Conservation (phyloP, 805 yeast species). For the Clavispora asparagi region DNA sequence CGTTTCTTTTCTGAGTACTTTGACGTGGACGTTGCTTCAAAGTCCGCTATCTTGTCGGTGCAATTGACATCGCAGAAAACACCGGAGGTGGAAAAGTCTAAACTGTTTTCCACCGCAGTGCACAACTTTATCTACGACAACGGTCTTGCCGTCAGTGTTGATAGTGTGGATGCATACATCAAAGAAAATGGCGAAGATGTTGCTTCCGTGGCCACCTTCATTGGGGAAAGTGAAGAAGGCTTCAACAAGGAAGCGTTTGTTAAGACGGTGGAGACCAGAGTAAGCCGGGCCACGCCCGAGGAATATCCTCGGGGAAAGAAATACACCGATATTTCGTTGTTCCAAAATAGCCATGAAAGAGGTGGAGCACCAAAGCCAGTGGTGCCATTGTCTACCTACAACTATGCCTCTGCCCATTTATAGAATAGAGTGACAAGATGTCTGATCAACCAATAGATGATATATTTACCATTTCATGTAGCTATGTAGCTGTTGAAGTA, state of each 20-base stretch:
- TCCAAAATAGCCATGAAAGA: constrained; percentile 49
- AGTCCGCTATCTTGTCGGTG: constrained; percentile 19
- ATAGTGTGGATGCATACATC: constrained; percentile 15
- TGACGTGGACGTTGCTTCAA: constrained; percentile 9
- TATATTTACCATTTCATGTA: no score
- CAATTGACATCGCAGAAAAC: constrained; percentile 49
- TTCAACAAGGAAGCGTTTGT: constrained; percentile 6
- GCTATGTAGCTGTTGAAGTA: no score
- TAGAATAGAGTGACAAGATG: neutral
- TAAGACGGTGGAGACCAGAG: constrained; percentile 13
- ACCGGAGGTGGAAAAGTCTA: constrained; percentile 14
- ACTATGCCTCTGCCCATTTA: constrained; percentile 9
- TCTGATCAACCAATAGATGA: no score
- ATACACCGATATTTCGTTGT: constrained; percentile 44
- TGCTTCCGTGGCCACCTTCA: constrained; percentile 1
- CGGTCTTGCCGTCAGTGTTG: constrained; percentile 20
- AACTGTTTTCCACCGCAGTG: constrained; percentile 22
- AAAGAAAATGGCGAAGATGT: constrained; percentile 6
- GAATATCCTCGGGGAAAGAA: constrained; percentile 46
- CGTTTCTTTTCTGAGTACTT: constrained; percentile 48
- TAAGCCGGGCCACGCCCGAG: constrained; percentile 26
- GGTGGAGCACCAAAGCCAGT: constrained; percentile 63
- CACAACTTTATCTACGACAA: constrained; percentile 21
- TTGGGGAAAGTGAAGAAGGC: neutral
- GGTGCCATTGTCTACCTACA: constrained; percentile 13